Base-by-base conservation (phyloP, 1,139 yeast genomes). In the Suhomyces anneliseae region DNA sequence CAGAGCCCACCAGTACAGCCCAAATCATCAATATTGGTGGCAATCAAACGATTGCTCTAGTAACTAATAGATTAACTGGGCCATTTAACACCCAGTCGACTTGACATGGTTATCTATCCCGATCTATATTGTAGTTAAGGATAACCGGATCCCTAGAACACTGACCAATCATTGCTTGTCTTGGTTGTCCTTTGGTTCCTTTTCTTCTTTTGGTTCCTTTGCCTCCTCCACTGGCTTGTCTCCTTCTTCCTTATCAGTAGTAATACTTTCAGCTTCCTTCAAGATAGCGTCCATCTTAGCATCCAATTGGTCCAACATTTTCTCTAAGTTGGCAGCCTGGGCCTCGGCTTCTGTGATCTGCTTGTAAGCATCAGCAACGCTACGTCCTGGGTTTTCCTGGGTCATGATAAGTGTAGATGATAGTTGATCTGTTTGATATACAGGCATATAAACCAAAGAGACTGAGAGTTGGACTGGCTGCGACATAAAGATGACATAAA, bases 331-430 rank as follows among this genome's bases (percentile, higher is more conserved):
- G 11, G 66, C 64, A 0, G 87, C 87, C 8, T 82, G 77, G 43
- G 66, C 61, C 56, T 83, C 87, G 2, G 85, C 87, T 45, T 81
- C 82, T 44, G 72, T 73, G 40, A 83, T 64, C 54, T 78, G 72
- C 55, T 73, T 69, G 59, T 74, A 74, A 0, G 82, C 72, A 35
- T 75, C 74, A 1, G 79, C 76, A 41, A 79, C 62, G 45, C 71
- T 74, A 2, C 51, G 40, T 34, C 55, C 50, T 4, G 50, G 47
- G 31, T 45, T 36, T 11, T 54, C 57, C 36, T 55, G 56, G 9
- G 54, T 53, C 55, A 53, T 53, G 40, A 34, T 19, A 19, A 19
- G 24, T 42, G 40, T 24, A 36, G 12, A 31, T 37, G 19, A 4
- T 7, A 15, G 27, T 14, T 9, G n/a, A 15, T 8, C 9, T 3